Base-by-base conservation (phyloP, 2,329 filamentous ascomycete species). In the Ophiostoma australiae region DNA sequence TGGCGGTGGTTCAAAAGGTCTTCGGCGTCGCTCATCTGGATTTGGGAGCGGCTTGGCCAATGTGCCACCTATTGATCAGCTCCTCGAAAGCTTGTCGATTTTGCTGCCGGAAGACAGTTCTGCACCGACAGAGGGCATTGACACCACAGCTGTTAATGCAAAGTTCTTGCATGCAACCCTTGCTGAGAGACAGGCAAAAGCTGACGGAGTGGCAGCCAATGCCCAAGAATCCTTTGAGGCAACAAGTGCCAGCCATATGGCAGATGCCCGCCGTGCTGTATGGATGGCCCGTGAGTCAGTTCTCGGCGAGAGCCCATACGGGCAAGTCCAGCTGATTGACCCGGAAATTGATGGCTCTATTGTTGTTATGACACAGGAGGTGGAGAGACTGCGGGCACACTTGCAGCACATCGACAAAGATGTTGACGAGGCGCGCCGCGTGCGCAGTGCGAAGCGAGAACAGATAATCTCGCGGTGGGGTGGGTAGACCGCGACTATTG, bases 341-440 rank as follows among this genome's bases (percentile, higher is more conserved):
- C 81, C 83, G 0, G 84, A 86, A 37, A 82, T 87, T 52, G 83
- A 86, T 70, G 79, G 77, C 2, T 84, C 82, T 1, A 82, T 88
- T n/a, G 76, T 77, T 0, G 79, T 85, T 13, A 74, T 86, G 70
- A 76, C 77, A 0, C 79, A 82, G 68, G 84, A 86, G 76, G 78
- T 85, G 66, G 78, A 79, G 1, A 80, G 80, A 70, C 77, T 82
- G 0, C 77, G 76, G 66, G 77, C 77, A 37, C 80, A 80, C 69
- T 73, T 87, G 33, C 78, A 78, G 1, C 76, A 74, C 15, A 76
- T 83, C 0, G 79, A 84, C 52, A 71, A 72, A 17, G 76, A 79
- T 69, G 73, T 80, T 6, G 79, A 79, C 65, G 78, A 77, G 44
- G 75, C 80, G 5, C 74, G 77, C 10, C 74, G 77, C 35, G 79